phyloP scores from a whole-genome alignment of 2,329 filamentous ascomycete species.

The Calonectria ilicicola region DNA sequence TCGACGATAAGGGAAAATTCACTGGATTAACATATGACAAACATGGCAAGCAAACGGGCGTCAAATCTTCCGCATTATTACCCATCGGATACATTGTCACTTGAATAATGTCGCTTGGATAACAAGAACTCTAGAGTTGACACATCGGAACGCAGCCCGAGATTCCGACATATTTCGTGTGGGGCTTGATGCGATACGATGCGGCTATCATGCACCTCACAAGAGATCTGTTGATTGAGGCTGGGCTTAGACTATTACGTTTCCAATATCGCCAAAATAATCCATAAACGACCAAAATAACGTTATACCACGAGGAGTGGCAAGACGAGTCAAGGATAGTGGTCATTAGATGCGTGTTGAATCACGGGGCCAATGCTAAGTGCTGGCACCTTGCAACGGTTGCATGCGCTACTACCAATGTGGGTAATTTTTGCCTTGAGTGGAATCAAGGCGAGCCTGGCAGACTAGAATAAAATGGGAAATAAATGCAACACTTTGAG shows the following conservation, averaged over 20 bases:
- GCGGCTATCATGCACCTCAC: background rate
- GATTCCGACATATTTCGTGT: background rate
- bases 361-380: background rate
- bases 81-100: background rate
- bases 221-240: background rate
- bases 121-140: background rate
- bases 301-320: background rate
- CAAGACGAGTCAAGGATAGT: conserved; percentile 1
- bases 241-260: background rate
- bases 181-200: background rate
- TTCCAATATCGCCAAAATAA: background rate
- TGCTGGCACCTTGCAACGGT: background rate
- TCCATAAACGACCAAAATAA: conserved; percentile 13
- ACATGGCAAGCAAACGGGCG: background rate
- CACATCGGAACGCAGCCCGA: background rate
- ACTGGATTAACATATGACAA: background rate
- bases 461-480: conserved; percentile 15
- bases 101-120: background rate
- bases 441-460: background rate
- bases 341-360: background rate
- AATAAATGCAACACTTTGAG: conserved; percentile 9
- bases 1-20: background rate
- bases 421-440: conserved; percentile 14
- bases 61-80: background rate
- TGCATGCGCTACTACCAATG: conserved; percentile 2